Evolutionary conservation across 2,329 filamentous ascomycete genomes (phyloP).

Genomic region (Septoria petroselini): DNA sequence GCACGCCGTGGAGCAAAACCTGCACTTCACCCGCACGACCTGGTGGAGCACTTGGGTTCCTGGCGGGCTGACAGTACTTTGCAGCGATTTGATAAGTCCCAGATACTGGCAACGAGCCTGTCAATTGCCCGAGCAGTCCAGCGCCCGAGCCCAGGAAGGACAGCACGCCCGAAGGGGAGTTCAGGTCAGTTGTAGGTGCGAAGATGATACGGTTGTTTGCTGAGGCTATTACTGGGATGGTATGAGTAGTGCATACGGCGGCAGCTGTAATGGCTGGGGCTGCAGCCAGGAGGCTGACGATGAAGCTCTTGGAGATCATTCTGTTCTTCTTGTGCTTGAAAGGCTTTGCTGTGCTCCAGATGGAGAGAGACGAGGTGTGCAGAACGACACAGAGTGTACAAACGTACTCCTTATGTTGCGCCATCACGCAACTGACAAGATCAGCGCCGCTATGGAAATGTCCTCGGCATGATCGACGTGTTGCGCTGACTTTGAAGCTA

Average conservation of each 20-base stretch:
- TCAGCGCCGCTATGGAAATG: conserved; percentile 3
- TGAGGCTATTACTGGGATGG: conserved; percentile 12
- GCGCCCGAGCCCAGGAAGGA: conserved; percentile 20
- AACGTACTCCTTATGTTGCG: too few relatives aligned
- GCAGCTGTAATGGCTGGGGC: conserved; percentile 8
- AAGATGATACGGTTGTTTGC: conserved; percentile 18
- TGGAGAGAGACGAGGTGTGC: too few relatives aligned
- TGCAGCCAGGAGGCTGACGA: conserved; percentile 7
- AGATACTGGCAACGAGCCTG: conserved; percentile 13
- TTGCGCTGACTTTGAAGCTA: background rate
- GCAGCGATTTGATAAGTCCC: conserved; percentile 22
- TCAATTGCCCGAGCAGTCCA: conserved; percentile 20
- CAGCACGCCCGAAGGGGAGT: conserved; percentile 18
- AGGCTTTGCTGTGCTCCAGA: too few relatives aligned
- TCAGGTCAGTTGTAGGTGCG: conserved; percentile 16
- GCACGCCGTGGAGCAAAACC: conserved; percentile 21
- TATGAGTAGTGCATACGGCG: conserved; percentile 16
- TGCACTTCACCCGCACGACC: conserved; percentile 18
- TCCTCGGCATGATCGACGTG: background rate
- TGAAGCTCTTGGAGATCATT: background rate
- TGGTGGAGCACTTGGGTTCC: conserved; percentile 9
- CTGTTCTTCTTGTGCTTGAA: background rate
- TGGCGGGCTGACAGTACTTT: conserved; percentile 18
- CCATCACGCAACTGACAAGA: background rate
- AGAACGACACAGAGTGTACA: too few relatives aligned